These are phyloP conservation scores for Talaromyces sp. DNA, from an alignment of 2,329 filamentous ascomycete genomes.

Conservation along the genomic window DNA sequence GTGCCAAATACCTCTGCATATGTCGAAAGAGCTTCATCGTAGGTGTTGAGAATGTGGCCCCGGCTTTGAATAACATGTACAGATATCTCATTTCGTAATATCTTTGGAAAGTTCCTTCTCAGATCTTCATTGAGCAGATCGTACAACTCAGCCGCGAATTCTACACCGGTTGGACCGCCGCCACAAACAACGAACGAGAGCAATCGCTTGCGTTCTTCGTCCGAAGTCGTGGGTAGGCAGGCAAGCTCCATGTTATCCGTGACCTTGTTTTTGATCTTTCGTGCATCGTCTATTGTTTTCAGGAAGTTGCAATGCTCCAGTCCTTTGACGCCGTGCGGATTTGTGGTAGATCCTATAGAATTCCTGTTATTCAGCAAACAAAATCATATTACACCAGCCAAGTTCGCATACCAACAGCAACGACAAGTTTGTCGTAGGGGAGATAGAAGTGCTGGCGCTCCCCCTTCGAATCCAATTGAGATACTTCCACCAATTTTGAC, in stretches of 20 bases:
- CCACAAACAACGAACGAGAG: constrained; percentile 95
- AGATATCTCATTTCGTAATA: constrained; percentile 95
- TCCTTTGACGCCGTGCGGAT: constrained; percentile 92
- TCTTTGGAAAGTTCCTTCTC: constrained; percentile 72
- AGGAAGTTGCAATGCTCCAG: constrained; percentile 91
- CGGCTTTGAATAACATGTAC: constrained; percentile 95
- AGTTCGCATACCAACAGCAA: constrained; percentile 63
- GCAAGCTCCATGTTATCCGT: constrained; percentile 85
- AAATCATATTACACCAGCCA: neutral
- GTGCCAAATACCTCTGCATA: constrained; percentile 65
- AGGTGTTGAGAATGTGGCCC: constrained; percentile 94
- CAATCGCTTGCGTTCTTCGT: constrained; percentile 79
- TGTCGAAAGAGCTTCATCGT: constrained; percentile 87
- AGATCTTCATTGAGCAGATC: constrained; percentile 96
- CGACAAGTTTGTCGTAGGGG: constrained; percentile 92
- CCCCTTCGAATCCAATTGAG: constrained; percentile 65
- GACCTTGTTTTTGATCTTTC: constrained; percentile 80
- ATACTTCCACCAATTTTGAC: constrained; percentile 82
- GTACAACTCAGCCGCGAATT: constrained; percentile 94
- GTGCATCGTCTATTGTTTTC: constrained; percentile 90
- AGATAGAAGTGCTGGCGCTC: constrained; percentile 81
- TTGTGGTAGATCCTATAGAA: constrained; percentile 67
- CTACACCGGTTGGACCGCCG: constrained; percentile 91
- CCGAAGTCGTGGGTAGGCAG: constrained; percentile 84
- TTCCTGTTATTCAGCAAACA: constrained; percentile 7